Evolutionary conservation across 1,284 basidiomycete genomes (phyloP), one percentile per base, ranked within the genome.

Genomic region (Agroathelia rolfsii): DNA sequence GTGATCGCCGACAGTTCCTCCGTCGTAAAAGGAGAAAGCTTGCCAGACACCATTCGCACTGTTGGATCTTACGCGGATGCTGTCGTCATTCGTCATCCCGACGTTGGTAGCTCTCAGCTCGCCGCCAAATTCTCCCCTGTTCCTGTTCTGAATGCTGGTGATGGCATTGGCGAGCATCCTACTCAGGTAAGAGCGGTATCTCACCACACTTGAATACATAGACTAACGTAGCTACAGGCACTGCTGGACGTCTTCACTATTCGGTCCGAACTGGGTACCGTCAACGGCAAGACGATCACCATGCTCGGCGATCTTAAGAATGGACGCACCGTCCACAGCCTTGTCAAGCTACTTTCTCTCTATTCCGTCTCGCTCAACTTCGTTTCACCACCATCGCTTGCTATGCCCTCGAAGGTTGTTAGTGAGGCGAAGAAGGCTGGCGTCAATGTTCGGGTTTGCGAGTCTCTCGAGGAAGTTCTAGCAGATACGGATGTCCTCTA

Each of bases 291-390:
- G 37, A 94, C 88, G 9, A 83, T 98, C 52, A 98, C 95, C 7
- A 58, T 93, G 20, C 75, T 99, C 6, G 95, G 95, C 39, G 95
- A 98, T 58, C 70, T 99, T 48, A 97, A 97, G 72, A 95, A 98
- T 53, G 95, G 95, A 24, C 79, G 95, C 38, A 99, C 95, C 0
- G 93, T 96, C 1, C 95, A 99, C 65, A 89, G 85, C 46, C 73
- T 99, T 32, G 94, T 97, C 48, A 86, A 86, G 26, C 69, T 98
- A 6, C 74, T 99, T 5, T 89, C 78, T 48, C 71, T 94, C 30
- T 98, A 99, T 68, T 81, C 83, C 26, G 90, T 97, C 30, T 85
- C 79, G 37, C 74, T 99, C 57, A 97, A 96, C 71, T 95, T 97
- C 51, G 92, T 99, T 38, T 77, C 94, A 8, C 95, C 95, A 6